A percentile compares a stretch with the other conserved stretches of the same genome.
Conservation (phyloP, 2,329 filamentous ascomycete species). For the Cadophora luteo-olivacea region DNA sequence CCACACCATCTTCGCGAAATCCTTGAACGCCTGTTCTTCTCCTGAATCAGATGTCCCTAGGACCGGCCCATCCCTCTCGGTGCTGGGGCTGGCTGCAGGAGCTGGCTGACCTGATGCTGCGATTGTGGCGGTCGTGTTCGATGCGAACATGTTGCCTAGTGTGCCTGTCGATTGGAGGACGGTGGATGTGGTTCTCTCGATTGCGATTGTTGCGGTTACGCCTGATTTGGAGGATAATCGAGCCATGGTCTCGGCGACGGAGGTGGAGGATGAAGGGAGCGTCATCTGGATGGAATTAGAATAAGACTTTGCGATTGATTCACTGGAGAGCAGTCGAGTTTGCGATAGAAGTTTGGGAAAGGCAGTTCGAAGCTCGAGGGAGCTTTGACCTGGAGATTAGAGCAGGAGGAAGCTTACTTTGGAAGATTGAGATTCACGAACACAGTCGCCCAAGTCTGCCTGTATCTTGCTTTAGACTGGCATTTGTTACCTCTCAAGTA, state of each 20-base stretch:
- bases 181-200: constrained; percentile 74
- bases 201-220: constrained; percentile 77
- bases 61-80: background rate
- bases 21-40: constrained; percentile 41
- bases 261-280: constrained; percentile 7
- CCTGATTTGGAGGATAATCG: constrained; percentile 75
- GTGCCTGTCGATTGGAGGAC: constrained; percentile 78
- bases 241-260: constrained; percentile 38
- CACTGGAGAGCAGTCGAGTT: background rate
- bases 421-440: background rate
- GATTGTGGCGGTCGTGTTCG: constrained; percentile 1
- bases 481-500: background rate
- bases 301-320: background rate
- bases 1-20: constrained; percentile 79
- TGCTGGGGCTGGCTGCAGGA: background rate
- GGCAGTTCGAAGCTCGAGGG: background rate
- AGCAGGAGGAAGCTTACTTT: background rate
- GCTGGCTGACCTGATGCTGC: background rate
- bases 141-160: constrained; percentile 52
- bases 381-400: background rate
- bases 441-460: background rate
- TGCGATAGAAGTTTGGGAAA: background rate
- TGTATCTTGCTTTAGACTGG: background rate
- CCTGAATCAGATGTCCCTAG: background rate
- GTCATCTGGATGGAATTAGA: constrained; percentile 7